Base-by-base conservation (phyloP, 768 basidiomycete genomes). In the Hericium rajendrae region DNA sequence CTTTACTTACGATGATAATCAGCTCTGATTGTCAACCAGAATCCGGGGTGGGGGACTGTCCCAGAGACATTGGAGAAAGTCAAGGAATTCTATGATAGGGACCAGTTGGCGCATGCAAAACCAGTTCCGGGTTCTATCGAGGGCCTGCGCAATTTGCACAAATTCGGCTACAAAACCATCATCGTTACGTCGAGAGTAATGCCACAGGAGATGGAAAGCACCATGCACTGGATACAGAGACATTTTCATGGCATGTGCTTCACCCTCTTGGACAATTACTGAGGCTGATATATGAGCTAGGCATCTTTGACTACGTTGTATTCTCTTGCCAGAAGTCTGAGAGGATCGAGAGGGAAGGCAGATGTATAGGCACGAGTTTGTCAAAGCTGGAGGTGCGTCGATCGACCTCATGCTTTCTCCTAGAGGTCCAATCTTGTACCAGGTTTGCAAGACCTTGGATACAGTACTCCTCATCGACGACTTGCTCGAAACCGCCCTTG, bases 41-140 rank as follows among this genome's bases (percentile, higher is more conserved):
- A 57, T 40, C 61, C 61, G 51, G 61, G 61, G 5, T 62, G 61
- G 61, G 61, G 61, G 13, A 55, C 58, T 4, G 55, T 59, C 32
- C 38, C 58, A 22, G 39, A 53, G 9, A 62, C 60, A 10, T 18
- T 37, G 48, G 48, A 40, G 20, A 62, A 62, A 40, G 48, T 58
- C 54, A 48, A 54, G 16, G 55, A 54, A 10, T 58, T 62, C 50
- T 61, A 62, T 22, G 53, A 50, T 48, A 56, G 54, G n/a, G 59
- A 62, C 16, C 51, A 62, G 9, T 56, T 62, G 46, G 16, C 20
- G 16, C 16, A 60, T 28, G 61, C 61, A 6, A n/a, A 8, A 4
- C 28, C 61, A 18, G 38, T 60, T 18, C 53, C 53, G 28, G 61
- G 61, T 20, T 53, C 61, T 24, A 40, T 48, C 40, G 48, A 59